Conservation (phyloP, 106 monocot species). For the Dactylorhiza incarnata region DNA sequence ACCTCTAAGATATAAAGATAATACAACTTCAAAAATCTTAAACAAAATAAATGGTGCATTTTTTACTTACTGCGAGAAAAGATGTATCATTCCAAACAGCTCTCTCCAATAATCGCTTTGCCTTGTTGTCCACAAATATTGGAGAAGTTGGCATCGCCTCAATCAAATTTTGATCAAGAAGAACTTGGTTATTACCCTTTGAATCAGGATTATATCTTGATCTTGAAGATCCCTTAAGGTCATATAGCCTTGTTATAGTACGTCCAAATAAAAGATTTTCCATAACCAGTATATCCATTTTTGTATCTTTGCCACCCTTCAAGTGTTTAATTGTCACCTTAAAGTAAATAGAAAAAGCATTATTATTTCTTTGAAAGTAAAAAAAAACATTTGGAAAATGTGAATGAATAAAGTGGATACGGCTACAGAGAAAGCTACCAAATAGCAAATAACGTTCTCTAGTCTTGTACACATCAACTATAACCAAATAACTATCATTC, state of each 20-base stretch:
- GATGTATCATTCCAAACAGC: conserved; percentile 98
- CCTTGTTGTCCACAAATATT: conserved; percentile 93
- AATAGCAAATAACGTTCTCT: not conserved
- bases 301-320: conserved; percentile 72
- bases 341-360: not conserved
- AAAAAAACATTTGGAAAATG: not conserved
- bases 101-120: conserved; percentile 82
- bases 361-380: not conserved
- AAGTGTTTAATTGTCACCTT: conserved; percentile 53
- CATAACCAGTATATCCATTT: conserved; percentile 91
- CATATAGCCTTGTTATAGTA: conserved; percentile 66
- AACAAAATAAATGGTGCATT: not conserved
- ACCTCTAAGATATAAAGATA: not conserved
- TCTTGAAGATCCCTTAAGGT: conserved; percentile 86
- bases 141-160: conserved; percentile 93
- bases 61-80: conserved; percentile 71
- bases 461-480: not conserved
- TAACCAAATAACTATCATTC: not conserved
- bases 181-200: conserved; percentile 81
- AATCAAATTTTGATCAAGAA: conserved; percentile 91
- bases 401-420: not conserved
- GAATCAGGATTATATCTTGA: conserved; percentile 89
- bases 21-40: not conserved
- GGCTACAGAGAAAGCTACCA: not conserved
- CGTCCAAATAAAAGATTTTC: conserved; percentile 85